These are phyloP conservation scores for Plasmodium falciparum DNA, from an alignment of 169 alveolate genomes.

Conservation along the genomic window DNA sequence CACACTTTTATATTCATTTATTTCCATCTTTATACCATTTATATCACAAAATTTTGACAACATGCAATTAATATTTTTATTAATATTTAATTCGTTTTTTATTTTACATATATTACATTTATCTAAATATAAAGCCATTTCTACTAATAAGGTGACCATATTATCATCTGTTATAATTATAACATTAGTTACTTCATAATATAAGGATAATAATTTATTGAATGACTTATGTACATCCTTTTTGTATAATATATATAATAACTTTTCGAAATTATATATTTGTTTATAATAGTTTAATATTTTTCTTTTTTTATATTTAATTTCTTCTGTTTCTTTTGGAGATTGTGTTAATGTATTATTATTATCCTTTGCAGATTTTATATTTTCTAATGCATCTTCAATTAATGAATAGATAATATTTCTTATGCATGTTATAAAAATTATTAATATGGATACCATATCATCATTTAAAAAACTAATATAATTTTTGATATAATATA, in stretches of 20 bases:
- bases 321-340: background rate
- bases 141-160: constrained; percentile 33
- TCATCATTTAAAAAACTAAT: constrained; percentile 39
- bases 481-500: constrained; percentile 43
- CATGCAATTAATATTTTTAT: too few species aligned
- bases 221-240: constrained; percentile 44
- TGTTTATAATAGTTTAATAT: constrained; percentile 25
- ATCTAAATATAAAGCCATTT: constrained; percentile 62
- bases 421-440: constrained; percentile 23
- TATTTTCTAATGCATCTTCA: constrained; percentile 6
- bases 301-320: constrained; percentile 6
- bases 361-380: background rate
- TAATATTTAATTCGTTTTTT: too few species aligned
- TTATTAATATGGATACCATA: constrained; percentile 33
- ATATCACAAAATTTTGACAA: too few species aligned
- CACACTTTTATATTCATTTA: constrained; percentile 3
- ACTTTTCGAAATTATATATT: constrained; percentile 59
- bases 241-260: constrained; percentile 34
- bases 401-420: constrained; percentile 31
- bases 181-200: constrained; percentile 9
- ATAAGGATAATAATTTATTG: constrained; percentile 25
- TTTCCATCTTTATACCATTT: too few species aligned
- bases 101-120: constrained; percentile 13
- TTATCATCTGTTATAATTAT: constrained; percentile 32
- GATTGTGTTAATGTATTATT: too few species aligned